phyloP scores from a whole-genome alignment of 768 basidiomycete species.

The Suillus ampliporus region DNA sequence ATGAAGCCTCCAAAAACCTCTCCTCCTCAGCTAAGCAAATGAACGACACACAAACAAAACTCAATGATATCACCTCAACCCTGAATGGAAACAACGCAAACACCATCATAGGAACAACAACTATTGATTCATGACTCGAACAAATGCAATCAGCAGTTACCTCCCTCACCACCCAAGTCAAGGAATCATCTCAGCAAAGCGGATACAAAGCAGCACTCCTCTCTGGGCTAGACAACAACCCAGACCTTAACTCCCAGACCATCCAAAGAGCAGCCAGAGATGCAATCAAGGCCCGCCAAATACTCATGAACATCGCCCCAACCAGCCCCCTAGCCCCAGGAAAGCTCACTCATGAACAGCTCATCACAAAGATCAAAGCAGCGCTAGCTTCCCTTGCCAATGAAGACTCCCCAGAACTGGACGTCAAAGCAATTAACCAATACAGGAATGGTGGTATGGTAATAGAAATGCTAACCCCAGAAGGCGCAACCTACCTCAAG shows the following conservation, averaged over 20 bases:
- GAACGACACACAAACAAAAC: too few species aligned
- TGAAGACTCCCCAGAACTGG: not conserved
- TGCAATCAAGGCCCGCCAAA: not conserved
- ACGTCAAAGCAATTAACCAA: not conserved
- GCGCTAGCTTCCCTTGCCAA: not conserved
- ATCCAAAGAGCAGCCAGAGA: not conserved
- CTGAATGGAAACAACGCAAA: not conserved
- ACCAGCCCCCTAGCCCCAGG: not conserved
- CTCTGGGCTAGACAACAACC: not conserved
- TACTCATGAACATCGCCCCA: not conserved
- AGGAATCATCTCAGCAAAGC: not conserved
- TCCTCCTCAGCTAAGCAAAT: not conserved
- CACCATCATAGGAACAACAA: not conserved
- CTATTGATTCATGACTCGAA: not conserved
- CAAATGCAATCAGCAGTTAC: not conserved
- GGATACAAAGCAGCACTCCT: not conserved
- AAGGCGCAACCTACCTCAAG: conserved; percentile 24
- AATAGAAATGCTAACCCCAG: conserved; percentile 16
- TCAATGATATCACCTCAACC: not conserved
- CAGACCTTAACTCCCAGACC: not conserved
- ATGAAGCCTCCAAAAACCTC: not conserved
- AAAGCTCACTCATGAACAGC: not conserved
- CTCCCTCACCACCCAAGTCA: not conserved
- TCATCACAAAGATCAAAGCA: not conserved
- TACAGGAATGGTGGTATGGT: conserved; percentile 2